Conservation (phyloP, 805 yeast genomes). For the Pichia cabralensis region DNA sequence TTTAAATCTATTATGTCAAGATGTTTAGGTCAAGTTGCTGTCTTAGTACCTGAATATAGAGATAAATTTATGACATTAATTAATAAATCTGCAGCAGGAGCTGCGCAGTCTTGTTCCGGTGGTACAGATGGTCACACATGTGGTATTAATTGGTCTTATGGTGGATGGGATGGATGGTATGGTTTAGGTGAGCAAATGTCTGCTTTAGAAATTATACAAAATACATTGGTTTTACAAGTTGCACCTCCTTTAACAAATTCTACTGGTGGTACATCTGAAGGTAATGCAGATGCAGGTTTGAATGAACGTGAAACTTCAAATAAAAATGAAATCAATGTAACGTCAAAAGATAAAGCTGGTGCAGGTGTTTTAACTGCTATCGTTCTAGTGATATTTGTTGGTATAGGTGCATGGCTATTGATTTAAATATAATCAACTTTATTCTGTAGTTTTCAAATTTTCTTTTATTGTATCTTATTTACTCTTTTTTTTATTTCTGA, state of each 20-base stretch:
- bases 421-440: constrained; percentile 23
- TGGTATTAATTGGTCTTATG: constrained; percentile 59
- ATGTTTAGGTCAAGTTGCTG: constrained; percentile 48
- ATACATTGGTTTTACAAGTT: constrained; percentile 27
- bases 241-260: constrained; percentile 53
- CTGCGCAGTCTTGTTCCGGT: constrained; percentile 72
- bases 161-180: constrained; percentile 53
- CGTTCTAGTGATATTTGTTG: constrained; percentile 48
- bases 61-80: constrained; percentile 29
- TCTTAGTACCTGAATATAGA: constrained; percentile 39
- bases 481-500: background rate
- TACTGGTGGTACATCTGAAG: constrained; percentile 62
- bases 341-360: constrained; percentile 69
- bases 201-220: constrained; percentile 58
- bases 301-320: constrained; percentile 40
- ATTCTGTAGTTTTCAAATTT: background rate
- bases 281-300: constrained; percentile 45
- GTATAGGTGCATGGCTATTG: constrained; percentile 72
- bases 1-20: constrained; percentile 65
- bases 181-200: constrained; percentile 83
- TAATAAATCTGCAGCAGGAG: constrained; percentile 48
- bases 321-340: constrained; percentile 36
- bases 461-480: background rate
- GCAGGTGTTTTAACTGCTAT: constrained; percentile 83
- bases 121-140: constrained; percentile 84